Evolutionary conservation across 164 flowering plant species (phyloP), one percentile per base, ranked within the genome.

Genomic region (Warburgia ugandensis): DNA sequence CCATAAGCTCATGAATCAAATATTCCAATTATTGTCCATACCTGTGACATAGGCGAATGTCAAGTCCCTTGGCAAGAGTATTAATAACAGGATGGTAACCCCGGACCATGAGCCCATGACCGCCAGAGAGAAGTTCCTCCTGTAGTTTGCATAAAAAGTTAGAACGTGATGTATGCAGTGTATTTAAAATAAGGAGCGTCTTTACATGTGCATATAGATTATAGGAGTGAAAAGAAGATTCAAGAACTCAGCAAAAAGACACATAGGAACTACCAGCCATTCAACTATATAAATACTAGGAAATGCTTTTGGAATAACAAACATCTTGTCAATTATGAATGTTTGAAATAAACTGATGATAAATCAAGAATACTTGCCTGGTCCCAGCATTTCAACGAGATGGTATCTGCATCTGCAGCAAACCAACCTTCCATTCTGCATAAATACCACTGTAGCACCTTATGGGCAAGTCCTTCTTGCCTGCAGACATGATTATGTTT

Each of bases 401-500:
- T 86, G 5, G 81, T 82, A 33, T 89, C 94, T 32, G 97, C 83
- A 77, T 94, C 99, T 28, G 97, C 80, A 59, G 99, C 91, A 81
- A 94, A 94, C 99, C 99, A 89, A 36, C 99, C 97, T 63, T 89
- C 99, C 97, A 94, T 84, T 67, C 99, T 75, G 72, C 97, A 89
- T 23, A 94, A 64, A 68, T 94, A 94, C 97, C 97, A 94, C 57
- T 94, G 99, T 50, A 94, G 68, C 42, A 94, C 97, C 63, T 89
- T 86, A 48, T 84, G 74, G 1, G 79, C 73, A 66, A 89, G 66
- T 36, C 99, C 97, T 59, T 89, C 88, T 73, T 77, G 70, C 77
- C 99, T 92, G 84, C 44, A 55, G 21, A 10, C 5, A 41, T 26
- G 22, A 33, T n/a, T 16, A 32, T 28, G 21, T 33, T 13, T 42